These are phyloP conservation scores for Penstemon davidsonii DNA, from an alignment of 257 asterid genomes.

Conservation along the genomic window DNA sequence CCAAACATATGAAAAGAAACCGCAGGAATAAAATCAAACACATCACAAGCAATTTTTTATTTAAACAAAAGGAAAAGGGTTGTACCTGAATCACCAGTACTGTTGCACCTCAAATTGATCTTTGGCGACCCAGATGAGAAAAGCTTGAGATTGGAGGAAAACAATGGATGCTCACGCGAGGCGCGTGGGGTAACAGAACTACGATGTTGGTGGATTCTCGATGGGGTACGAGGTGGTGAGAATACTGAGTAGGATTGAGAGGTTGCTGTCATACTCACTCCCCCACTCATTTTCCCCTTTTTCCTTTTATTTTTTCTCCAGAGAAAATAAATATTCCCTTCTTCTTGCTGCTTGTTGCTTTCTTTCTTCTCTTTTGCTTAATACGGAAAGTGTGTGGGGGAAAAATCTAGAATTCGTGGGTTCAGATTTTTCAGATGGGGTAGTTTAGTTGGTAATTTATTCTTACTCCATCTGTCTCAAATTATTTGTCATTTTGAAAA, in stretches of 20 bases:
- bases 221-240: slow-evolving; percentile 23
- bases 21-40: background rate
- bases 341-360: no score
- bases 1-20: background rate
- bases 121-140: slow-evolving; percentile 25
- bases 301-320: background rate
- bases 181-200: slow-evolving; percentile 15
- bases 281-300: slow-evolving; percentile 35
- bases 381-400: no score
- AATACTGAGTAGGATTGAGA: slow-evolving; percentile 23
- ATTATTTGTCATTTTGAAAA: no score
- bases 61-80: slow-evolving; percentile 1
- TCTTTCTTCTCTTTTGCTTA: no score
- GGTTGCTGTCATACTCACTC: slow-evolving; percentile 27
- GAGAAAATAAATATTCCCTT: no score
- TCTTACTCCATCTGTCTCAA: no score
- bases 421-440: no score
- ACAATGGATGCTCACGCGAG: slow-evolving; percentile 16
- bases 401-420: no score
- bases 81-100: slow-evolving; percentile 44
- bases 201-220: slow-evolving; percentile 17
- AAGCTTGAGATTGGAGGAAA: slow-evolving; percentile 27
- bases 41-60: background rate
- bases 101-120: slow-evolving; percentile 38
- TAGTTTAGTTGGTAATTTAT: no score